Conservation (phyloP, 2,329 filamentous ascomycete species). For the Gremmenia infestans region DNA sequence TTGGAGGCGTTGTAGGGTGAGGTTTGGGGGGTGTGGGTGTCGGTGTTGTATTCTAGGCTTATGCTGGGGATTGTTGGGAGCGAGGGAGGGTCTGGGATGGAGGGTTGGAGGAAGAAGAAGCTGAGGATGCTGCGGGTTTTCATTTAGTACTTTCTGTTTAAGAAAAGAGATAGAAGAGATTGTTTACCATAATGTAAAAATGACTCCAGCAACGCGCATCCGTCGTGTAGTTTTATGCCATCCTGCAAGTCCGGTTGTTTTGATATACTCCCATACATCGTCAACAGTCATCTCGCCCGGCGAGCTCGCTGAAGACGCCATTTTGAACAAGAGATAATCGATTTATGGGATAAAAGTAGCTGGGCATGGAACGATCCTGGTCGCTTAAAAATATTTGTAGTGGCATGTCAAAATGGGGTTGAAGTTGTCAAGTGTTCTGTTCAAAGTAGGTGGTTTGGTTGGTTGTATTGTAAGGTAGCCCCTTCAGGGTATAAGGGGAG, state of each 20-base stretch:
- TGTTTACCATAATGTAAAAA: constrained; percentile 27
- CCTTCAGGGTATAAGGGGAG: too few species aligned
- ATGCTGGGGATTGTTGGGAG: constrained; percentile 20
- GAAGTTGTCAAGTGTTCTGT: too few species aligned
- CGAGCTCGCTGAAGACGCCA: constrained; percentile 19
- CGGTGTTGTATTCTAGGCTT: constrained; percentile 20
- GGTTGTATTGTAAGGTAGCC: too few species aligned
- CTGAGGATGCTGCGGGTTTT: constrained; percentile 19
- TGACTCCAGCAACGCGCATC: constrained; percentile 24
- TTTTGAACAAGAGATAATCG: not conserved
- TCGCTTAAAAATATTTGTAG: too few species aligned
- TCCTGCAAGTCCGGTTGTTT: constrained; percentile 14
- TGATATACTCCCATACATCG: constrained; percentile 26
- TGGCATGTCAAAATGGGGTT: too few species aligned
- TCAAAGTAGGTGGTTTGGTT: too few species aligned
- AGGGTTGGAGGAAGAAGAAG: constrained; percentile 20
- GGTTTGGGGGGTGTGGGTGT: not conserved
- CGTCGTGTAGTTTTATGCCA: constrained; percentile 29
- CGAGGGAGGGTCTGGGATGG: constrained; percentile 15
- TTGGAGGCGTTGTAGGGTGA: constrained; percentile 26
- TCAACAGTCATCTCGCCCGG: constrained; percentile 28
- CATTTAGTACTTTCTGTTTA: too few species aligned
- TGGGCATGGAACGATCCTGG: too few species aligned
- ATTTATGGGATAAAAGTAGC: not conserved
- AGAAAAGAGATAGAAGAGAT: too few species aligned